Evolutionary conservation across 1,284 basidiomycete species (phyloP), one percentile per base, ranked within the genome.

Genomic region (Leccinum fallax): DNA sequence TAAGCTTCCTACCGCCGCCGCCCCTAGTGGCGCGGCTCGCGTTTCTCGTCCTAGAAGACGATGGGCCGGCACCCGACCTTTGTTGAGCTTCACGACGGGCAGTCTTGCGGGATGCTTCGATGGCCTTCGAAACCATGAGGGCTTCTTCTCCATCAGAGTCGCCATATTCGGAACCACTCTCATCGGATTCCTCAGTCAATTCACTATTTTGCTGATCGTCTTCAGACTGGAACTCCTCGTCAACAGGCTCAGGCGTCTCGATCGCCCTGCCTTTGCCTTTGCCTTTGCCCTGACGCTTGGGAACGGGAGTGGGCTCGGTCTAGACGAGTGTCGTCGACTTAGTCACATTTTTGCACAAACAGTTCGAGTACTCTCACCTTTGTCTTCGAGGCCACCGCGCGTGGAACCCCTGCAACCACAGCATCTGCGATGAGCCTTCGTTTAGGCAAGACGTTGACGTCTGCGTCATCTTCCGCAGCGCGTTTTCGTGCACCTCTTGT

Each of bases 141-240:
- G 76, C 79, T 63, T 90, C 88, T 61, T 75, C 71, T 60, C 75
- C 71, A 51, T 74, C 71, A 34, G 68, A 73, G 16, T 52, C 46
- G 13, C 83, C 76, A 61, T 85, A 88, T 59, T 88, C 86, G 48
- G 87, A 88, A 19, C 80, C 86, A 69, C 83, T 85, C 58, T 78
- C 81, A 51, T 81, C 82, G 10, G 81, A 85, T 58, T 87, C 86
- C 16, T 81, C 78, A 46, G 79, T 67, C 16, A 69, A 65, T 24
- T 80, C 77, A 34, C 78, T 76, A 60, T 77, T 78, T 48, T 81
- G 80, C 15, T 79, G 67, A 53, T 78, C 79, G 57, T 73, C 71
- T 15, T 80, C 79, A 51, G 76, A 78, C 46, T 76, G 65, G 38
- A 59, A 65, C 43, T 76, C 71, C 3, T 72, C 71, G 19, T 71